Percentiles rank a stretch among this genome's conserved stretches.
Evolutionary conservation across 208 protist species (phyloP).

Genomic region (Balamuthia mandrillaris): DNA sequence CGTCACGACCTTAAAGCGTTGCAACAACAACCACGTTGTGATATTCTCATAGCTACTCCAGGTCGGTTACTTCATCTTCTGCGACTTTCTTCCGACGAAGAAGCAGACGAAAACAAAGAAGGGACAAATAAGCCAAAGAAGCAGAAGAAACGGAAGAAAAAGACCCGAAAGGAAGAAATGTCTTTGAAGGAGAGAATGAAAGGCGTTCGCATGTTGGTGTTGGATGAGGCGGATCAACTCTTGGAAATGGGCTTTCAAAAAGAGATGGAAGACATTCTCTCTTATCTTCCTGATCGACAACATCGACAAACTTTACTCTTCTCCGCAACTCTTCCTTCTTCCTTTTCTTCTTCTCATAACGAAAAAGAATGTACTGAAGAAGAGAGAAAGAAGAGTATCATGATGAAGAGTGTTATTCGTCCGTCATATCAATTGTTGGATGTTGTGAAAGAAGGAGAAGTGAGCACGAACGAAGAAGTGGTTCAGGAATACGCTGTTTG

Average conservation of each 20-base stretch:
- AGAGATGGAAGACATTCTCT: neutral
- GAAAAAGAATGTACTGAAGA: too few relatives aligned
- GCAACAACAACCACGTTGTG: slow-evolving; percentile 73
- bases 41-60: slow-evolving; percentile 81
- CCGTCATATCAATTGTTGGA: too few relatives aligned
- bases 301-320: neutral
- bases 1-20: slow-evolving; percentile 72
- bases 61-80: slow-evolving; percentile 73
- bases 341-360: too few relatives aligned
- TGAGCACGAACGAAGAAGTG: slow-evolving; percentile 72
- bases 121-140: too few relatives aligned
- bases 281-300: neutral
- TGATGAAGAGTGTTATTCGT: too few relatives aligned
- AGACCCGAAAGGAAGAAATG: too few relatives aligned
- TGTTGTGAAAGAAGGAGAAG: too few relatives aligned
- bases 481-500: slow-evolving; percentile 97
- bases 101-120: too few relatives aligned
- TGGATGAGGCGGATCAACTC: slow-evolving; percentile 23
- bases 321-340: neutral
- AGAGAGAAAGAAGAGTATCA: too few relatives aligned
- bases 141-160: too few relatives aligned
- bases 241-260: slow-evolving; percentile 15
- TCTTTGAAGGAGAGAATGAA: too few relatives aligned
- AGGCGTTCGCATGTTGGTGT: neutral
- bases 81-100: too few relatives aligned